These are phyloP conservation scores for Ilyonectria mors-panacis DNA, from an alignment of 2,329 filamentous ascomycete species.

Conservation along the genomic window DNA sequence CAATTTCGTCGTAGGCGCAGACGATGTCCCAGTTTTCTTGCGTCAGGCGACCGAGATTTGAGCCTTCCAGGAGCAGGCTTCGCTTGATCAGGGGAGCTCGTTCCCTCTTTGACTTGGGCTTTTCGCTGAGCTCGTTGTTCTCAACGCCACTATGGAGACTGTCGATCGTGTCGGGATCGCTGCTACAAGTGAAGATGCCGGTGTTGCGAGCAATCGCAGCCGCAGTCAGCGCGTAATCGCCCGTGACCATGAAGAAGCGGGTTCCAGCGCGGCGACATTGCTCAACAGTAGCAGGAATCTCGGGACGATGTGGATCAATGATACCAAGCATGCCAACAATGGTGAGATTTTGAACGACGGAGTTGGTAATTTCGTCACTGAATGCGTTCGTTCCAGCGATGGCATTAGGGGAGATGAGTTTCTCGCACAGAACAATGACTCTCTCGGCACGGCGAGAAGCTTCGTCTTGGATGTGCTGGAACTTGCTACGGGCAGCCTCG, in stretches of 20 bases:
- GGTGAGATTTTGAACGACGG: conserved; percentile 59
- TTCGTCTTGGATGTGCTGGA: conserved; percentile 56
- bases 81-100: conserved; percentile 29
- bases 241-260: conserved; percentile 65
- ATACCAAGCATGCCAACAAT: conserved; percentile 68
- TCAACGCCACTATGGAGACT: conserved; percentile 33
- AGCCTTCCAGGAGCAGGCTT: conserved; percentile 65
- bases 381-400: conserved; percentile 61
- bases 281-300: conserved; percentile 58
- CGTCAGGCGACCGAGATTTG: conserved; percentile 69
- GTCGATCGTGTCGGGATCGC: conserved; percentile 57
- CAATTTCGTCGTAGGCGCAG: conserved; percentile 70
- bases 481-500: conserved; percentile 47
- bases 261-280: conserved; percentile 62
- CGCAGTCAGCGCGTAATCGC: conserved; percentile 69
- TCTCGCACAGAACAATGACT: conserved; percentile 60
- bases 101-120: conserved; percentile 27
- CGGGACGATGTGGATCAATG: conserved; percentile 62
- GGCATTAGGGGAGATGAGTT: conserved; percentile 48
- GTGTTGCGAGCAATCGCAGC: conserved; percentile 77
- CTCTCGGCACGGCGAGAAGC: conserved; percentile 60
- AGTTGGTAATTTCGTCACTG: conserved; percentile 62
- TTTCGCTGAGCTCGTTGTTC: conserved; percentile 7
- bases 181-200: conserved; percentile 70
- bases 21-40: conserved; percentile 61